Evolutionary conservation across 2,329 filamentous ascomycete genomes (phyloP), one percentile per base, ranked within the genome.

Genomic region (Aspergillus pseudoglaucus): DNA sequence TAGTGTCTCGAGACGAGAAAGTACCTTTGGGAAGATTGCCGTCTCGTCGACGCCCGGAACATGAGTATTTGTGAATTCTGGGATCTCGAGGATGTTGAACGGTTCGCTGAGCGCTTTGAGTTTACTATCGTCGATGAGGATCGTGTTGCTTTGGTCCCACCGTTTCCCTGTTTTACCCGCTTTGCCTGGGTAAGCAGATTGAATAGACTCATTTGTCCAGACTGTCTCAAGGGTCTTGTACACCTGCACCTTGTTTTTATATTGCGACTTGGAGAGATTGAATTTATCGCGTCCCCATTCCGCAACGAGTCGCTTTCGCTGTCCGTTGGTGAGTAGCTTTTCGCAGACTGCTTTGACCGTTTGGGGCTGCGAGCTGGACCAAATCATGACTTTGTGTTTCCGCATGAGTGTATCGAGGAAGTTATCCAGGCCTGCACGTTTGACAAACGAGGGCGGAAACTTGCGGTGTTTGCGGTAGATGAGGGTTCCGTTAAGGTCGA

Each of bases 401-500:
- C 79, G 69, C 56, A 95, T 77, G 55, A 90, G 80, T 65, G 90
- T 88, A 23, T 76, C 61, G 3, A 97, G 71, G 66, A 98, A 96
- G 0, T 71, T 56, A 2, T 72, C 59, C 1, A 93, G 78, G 53
- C 83, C 76, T 0, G 87, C 87, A 1, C 93, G 85, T 54, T 77
- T 70, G 39, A 82, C 69, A 63, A 90, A 87, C 38, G 66, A 64
- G 8, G 73, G 76, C 3, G 76, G 73, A 1, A 69, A 60, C 22
- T 63, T 64, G 41, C 74, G 73, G 45, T 74, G 75, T 7, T 82
- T 84, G 4, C 93, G 85, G 69, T 80, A 77, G 50, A 97, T 78
- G 1, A 98, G 77, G 0, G 91, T 96, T 53, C 93, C 93, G 66
- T 97, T 98, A 33, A 98, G 80, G 69, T 98, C 93, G 52, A 97